These are phyloP conservation scores for Suillus sp. DNA, from an alignment of 768 basidiomycete species.

Conservation along the genomic window DNA sequence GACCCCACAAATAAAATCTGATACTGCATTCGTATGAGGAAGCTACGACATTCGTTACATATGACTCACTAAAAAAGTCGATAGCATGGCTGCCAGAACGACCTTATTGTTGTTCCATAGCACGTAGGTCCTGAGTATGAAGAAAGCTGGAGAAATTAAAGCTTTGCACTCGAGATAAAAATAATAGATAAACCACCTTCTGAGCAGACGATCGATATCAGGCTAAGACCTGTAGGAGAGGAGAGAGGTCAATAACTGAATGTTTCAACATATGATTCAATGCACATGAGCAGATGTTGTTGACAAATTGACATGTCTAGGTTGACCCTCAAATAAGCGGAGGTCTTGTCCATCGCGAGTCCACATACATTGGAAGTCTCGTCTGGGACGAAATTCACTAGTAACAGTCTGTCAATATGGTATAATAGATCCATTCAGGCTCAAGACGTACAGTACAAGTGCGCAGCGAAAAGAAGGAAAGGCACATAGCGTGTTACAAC, in stretches of 20 bases:
- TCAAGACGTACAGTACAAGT: slow-evolving; percentile 11
- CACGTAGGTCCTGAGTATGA: slow-evolving; percentile 13
- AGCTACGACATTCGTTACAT: neutral
- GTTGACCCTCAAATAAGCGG: neutral
- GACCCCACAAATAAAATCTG: neutral
- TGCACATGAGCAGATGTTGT: slow-evolving; percentile 10
- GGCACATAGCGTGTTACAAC: slow-evolving; percentile 10
- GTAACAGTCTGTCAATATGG: neutral
- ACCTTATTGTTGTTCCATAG: slow-evolving; percentile 11
- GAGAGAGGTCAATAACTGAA: neutral
- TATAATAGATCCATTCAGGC: too few species aligned
- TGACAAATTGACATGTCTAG: slow-evolving; percentile 11
- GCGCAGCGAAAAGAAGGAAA: slow-evolving; percentile 8
- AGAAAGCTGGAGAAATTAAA: slow-evolving; percentile 8
- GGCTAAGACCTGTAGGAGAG: slow-evolving; percentile 3
- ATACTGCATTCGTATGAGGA: neutral
- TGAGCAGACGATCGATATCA: slow-evolving; percentile 5
- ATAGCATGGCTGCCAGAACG: slow-evolving; percentile 2
- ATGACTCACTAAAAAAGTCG: slow-evolving; percentile 9
- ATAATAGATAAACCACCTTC: slow-evolving; percentile 1
- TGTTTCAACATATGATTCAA: neutral
- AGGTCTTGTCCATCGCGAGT: too few species aligned
- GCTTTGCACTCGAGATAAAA: neutral
- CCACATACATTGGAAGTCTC: slow-evolving; percentile 1
- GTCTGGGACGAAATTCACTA: slow-evolving; percentile 4